Base-by-base conservation (phyloP, 1,284 basidiomycete genomes). In the Trichosporon faecale region DNA sequence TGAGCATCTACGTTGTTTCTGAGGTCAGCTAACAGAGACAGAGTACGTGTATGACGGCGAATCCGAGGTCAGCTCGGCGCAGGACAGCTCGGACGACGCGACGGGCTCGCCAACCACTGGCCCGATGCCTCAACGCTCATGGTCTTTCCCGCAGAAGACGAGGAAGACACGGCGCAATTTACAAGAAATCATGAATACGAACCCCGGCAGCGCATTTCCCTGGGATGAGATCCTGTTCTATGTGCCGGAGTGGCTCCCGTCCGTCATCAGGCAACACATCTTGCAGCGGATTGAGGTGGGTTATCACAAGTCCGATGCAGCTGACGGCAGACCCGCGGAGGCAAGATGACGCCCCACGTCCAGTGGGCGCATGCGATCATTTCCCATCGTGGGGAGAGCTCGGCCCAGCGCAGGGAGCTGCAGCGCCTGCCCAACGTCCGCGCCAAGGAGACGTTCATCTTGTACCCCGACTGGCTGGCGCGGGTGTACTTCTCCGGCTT, bases 381-480 rank as follows among this genome's bases (percentile, higher is more conserved):
- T 16, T 25, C 37, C 3, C 49, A 66, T 29, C 52, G 66, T 23
- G 61, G 61, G 23, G 46, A 66, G 29, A 33, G 11, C 1, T 5
- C 16, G 7, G 55, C 44, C 11, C 16, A 67, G 49, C 21, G 33
- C 16, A 52, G 68, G 44, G 68, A 73, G 29, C 69, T 66, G n/a
- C 66, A 70, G 33, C 37, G 27, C 14, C 21, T n/a, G 63, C 57
- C 57, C 8, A 55, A 25, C 52, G 60, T 7, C 9, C 33, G 16
- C 11, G 49, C 16, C 33, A 63, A 23, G 46, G 18, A 66, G 8
- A 25, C 67, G 1, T 12, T 35, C 37, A 55, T 74, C 9, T 35
- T 69, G n/a, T 40, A 66, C 9, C 72, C 74, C 29, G 69, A 74
- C 64, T 76, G 72, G 72, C 61, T 76, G 12, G 63, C 72, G 6